These are phyloP conservation scores for Backusella westeae DNA, from an alignment of 192 early-diverging fungal genomes.

Conservation along the genomic window DNA sequence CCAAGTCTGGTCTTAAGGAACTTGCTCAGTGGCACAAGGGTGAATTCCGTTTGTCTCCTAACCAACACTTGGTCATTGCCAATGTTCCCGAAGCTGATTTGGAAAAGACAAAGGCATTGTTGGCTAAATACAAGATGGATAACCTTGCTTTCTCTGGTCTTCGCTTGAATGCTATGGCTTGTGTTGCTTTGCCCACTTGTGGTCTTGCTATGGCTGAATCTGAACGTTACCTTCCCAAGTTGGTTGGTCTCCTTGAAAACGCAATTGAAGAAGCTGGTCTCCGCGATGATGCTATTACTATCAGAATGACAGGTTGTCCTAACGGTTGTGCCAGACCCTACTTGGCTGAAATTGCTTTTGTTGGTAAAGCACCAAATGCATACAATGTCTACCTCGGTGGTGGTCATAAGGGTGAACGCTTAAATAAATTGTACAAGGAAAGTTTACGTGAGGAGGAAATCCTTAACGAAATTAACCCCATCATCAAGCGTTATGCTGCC, in stretches of 20 bases:
- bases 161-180: constrained; percentile 91
- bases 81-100: constrained; percentile 73
- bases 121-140: constrained; percentile 80
- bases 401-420: constrained; percentile 77
- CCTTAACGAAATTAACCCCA: constrained; percentile 66
- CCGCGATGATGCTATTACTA: constrained; percentile 85
- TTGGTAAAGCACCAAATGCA: constrained; percentile 92
- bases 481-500: constrained; percentile 78
- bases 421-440: constrained; percentile 93
- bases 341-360: constrained; percentile 92
- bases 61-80: constrained; percentile 88
- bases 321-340: constrained; percentile 96
- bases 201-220: constrained; percentile 96
- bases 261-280: constrained; percentile 81
- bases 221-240: constrained; percentile 89
- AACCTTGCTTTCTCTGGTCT: constrained; percentile 78
- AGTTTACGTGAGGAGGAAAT: constrained; percentile 88
- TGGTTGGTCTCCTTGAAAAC: constrained; percentile 78
- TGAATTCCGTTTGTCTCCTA: constrained; percentile 87
- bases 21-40: constrained; percentile 73
- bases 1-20: constrained; percentile 77
- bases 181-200: constrained; percentile 95
- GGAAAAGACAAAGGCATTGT: constrained; percentile 60
- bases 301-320: constrained; percentile 99
- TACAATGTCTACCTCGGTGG: constrained; percentile 97